Conservation (phyloP, 2,329 filamentous ascomycete species). For the Pezicula neosporulosa region DNA sequence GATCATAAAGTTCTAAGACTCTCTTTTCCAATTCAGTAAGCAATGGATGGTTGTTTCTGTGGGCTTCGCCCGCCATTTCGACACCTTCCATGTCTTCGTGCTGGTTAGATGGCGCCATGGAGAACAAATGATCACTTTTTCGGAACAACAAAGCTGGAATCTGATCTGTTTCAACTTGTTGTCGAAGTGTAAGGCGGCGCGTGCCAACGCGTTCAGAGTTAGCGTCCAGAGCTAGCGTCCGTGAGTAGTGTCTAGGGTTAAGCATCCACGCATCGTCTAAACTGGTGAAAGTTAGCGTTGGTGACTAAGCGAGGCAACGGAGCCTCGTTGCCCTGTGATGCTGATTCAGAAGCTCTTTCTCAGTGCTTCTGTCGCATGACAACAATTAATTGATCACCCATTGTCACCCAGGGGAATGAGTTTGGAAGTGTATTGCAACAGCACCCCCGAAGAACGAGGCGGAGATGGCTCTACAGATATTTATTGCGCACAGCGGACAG, state of each 20-base stretch:
- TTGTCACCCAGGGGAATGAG: conserved; percentile 8
- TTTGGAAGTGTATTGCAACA: conserved; percentile 20
- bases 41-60: conserved; percentile 33
- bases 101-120: conserved; percentile 3
- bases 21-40: conserved; percentile 65
- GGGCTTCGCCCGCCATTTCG: conserved; percentile 11
- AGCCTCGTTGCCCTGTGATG: conserved; percentile 9
- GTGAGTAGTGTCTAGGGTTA: neutral
- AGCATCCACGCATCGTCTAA: too few species aligned
- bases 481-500: conserved; percentile 90
- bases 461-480: conserved; percentile 84
- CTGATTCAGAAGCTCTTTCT: conserved; percentile 2
- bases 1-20: conserved; percentile 68
- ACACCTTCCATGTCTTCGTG: conserved; percentile 23
- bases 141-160: neutral
- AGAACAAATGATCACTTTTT: neutral
- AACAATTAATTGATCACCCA: conserved; percentile 6
- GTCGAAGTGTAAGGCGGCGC: neutral
- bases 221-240: neutral
- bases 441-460: conserved; percentile 19
- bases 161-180: neutral
- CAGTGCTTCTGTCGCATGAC: conserved; percentile 20
- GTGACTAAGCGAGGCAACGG: neutral
- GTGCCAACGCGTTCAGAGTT: too few species aligned
- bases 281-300: too few species aligned